Conservation (phyloP, 768 basidiomycete species). For the Dioszegia aurantiaca region DNA sequence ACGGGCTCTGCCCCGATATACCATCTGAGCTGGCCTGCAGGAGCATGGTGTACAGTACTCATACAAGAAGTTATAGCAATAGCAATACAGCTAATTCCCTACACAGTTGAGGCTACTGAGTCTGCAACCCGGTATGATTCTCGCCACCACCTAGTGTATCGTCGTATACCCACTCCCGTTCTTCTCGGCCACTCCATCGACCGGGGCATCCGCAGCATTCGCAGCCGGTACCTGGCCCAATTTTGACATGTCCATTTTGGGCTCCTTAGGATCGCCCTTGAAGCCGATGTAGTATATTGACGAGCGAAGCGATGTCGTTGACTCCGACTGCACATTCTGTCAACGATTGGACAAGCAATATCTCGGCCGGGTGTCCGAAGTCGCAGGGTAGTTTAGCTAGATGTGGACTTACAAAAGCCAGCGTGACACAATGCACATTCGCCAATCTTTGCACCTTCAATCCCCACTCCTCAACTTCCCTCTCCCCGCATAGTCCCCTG, state of each 20-base stretch:
- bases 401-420: constrained; percentile 49
- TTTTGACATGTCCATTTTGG: constrained; percentile 53
- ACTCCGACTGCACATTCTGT: constrained; percentile 29
- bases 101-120: too few species aligned
- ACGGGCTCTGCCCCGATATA: too few species aligned
- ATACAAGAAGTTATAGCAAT: too few species aligned
- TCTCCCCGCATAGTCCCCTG: constrained; percentile 34
- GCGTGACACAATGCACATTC: constrained; percentile 45
- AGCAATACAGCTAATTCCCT: too few species aligned
- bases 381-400: too few species aligned
- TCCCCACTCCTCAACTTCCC: constrained; percentile 51
- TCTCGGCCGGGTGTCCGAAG: too few species aligned
- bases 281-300: constrained; percentile 42
- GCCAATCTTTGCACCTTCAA: constrained; percentile 52
- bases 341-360: too few species aligned
- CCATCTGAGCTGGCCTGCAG: too few species aligned
- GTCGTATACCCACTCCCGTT: constrained; percentile 49
- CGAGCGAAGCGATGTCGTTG: constrained; percentile 26
- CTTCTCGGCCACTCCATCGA: constrained; percentile 51
- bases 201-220: constrained; percentile 67
- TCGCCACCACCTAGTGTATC: constrained; percentile 17
- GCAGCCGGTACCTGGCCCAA: constrained; percentile 72
- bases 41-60: too few species aligned
- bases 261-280: constrained; percentile 44
- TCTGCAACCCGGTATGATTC: too few species aligned